Conservation (phyloP, 306 rosid species). For the Prunus dulcis region DNA sequence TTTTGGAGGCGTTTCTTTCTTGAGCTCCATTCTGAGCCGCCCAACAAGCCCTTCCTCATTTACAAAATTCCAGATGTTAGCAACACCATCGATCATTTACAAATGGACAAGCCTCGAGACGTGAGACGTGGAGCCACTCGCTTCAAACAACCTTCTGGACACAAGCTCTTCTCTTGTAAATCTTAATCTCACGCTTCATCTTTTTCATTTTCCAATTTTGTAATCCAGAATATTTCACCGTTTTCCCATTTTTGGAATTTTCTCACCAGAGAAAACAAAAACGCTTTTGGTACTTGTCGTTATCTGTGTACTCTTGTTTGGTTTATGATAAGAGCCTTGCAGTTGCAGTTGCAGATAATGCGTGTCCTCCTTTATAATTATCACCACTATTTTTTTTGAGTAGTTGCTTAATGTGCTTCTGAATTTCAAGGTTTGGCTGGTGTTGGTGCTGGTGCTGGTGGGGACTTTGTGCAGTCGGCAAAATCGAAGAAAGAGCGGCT, state of each 20-base stretch:
- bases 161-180: conserved; percentile 46
- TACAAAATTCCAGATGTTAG: conserved; percentile 17
- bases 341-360: conserved; percentile 35
- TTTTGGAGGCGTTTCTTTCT: conserved; percentile 6
- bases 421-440: conserved; percentile 26
- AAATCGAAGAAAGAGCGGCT: conserved; percentile 65
- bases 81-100: not conserved
- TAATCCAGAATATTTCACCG: not conserved
- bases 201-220: not conserved
- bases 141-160: conserved; percentile 32
- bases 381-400: conserved; percentile 18
- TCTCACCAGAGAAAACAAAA: conserved; percentile 37
- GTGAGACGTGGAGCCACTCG: conserved; percentile 55
- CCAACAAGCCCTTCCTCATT: not conserved
- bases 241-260: conserved; percentile 16
- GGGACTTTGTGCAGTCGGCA: conserved; percentile 32
- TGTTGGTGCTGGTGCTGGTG: conserved; percentile 17
- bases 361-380: conserved; percentile 22
- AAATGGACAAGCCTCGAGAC: conserved; percentile 53
- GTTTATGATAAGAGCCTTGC: conserved; percentile 34
- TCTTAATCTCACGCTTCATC: not conserved
- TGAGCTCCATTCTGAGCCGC: conserved; percentile 17
- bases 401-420: not conserved
- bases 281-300: conserved; percentile 33
- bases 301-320: conserved; percentile 28